Conservation (phyloP, 768 basidiomycete species). For the Kwoniella sp. region DNA sequence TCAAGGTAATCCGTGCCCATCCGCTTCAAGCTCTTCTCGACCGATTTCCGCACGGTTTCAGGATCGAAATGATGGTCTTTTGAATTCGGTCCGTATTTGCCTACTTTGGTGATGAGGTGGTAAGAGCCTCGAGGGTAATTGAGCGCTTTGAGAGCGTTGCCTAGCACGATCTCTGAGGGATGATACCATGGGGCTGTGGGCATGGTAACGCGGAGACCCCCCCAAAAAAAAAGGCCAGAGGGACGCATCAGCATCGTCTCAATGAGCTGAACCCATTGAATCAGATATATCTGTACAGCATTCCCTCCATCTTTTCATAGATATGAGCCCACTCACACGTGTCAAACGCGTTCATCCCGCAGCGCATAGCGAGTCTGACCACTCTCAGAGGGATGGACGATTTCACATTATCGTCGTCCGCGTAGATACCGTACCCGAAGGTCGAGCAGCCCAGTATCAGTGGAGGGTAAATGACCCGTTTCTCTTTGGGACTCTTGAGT, state of each 20-base stretch:
- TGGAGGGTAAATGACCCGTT: slow-evolving; percentile 32
- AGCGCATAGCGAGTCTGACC: slow-evolving; percentile 50
- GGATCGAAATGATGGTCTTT: slow-evolving; percentile 49
- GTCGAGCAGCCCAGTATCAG: slow-evolving; percentile 54
- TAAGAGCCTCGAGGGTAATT: slow-evolving; percentile 52
- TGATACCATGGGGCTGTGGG: slow-evolving; percentile 53
- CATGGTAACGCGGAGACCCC: too few species aligned
- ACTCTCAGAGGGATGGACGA: slow-evolving; percentile 45
- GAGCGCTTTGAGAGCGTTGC: slow-evolving; percentile 36
- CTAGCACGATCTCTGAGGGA: slow-evolving; percentile 56
- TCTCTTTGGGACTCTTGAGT: slow-evolving; percentile 10
- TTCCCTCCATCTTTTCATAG: too few species aligned
- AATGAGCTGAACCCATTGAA: too few species aligned
- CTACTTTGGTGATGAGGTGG: slow-evolving; percentile 55
- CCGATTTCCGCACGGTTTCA: slow-evolving; percentile 34
- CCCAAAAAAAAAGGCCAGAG: too few species aligned
- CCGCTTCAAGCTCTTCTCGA: slow-evolving; percentile 51
- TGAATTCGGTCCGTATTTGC: slow-evolving; percentile 50
- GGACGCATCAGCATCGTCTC: too few species aligned
- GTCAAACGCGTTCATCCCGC: slow-evolving; percentile 56
- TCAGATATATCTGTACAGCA: not conserved
- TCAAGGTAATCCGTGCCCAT: slow-evolving; percentile 53
- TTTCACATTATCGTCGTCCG: slow-evolving; percentile 28
- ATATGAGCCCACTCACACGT: slow-evolving; percentile 42
- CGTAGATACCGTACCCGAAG: slow-evolving; percentile 55